These are phyloP conservation scores for Cercospora zeina DNA, from an alignment of 2,329 filamentous ascomycete species.

Conservation along the genomic window DNA sequence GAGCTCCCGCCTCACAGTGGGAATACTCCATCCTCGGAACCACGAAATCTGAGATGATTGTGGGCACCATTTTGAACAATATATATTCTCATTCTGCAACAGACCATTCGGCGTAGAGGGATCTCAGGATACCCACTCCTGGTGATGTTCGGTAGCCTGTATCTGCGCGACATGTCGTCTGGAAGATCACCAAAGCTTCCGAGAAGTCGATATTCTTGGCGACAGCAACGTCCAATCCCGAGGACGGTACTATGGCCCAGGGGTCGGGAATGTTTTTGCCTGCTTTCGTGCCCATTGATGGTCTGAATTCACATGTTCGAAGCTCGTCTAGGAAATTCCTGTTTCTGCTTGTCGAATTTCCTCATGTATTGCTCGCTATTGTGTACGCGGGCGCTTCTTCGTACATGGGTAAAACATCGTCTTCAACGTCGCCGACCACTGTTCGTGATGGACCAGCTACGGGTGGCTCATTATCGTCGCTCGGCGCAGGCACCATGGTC, in stretches of 20 bases:
- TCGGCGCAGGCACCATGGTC: constrained; percentile 21
- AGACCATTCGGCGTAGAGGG: not conserved
- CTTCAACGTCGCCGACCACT: not conserved
- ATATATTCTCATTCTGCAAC: not conserved
- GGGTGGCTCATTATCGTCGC: constrained; percentile 7
- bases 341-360: not conserved
- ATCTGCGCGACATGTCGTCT: not conserved
- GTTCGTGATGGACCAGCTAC: constrained; percentile 4
- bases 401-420: constrained; percentile 7
- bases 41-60: constrained; percentile 1
- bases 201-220: not conserved
- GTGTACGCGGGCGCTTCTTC: constrained; percentile 14
- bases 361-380: not conserved
- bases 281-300: not conserved
- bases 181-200: not conserved
- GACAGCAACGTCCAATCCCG: not conserved
- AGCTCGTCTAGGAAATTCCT: not conserved
- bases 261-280: not conserved
- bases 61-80: constrained; percentile 2
- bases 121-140: not conserved
- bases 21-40: constrained; percentile 2
- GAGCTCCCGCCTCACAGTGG: constrained; percentile 7
- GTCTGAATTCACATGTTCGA: not conserved
- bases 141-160: not conserved
- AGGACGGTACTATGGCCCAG: not conserved